Conservation (phyloP, 345 rosid species). For the Kernera saxatilis region DNA sequence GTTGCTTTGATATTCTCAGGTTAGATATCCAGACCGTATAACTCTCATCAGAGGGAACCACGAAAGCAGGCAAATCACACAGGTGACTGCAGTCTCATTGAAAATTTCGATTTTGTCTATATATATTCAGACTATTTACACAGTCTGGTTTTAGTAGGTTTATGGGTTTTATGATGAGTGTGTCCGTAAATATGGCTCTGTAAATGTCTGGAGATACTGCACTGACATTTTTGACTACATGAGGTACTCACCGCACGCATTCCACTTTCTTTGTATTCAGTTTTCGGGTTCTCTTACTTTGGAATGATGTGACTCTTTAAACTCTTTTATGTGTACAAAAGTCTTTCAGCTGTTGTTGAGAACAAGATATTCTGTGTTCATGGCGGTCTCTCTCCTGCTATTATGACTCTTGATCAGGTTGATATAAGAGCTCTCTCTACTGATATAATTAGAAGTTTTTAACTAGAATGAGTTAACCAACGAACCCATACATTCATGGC, state of each 20-base stretch:
- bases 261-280: background rate
- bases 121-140: background rate
- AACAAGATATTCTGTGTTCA: conserved; percentile 90
- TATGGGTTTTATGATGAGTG: conserved; percentile 99
- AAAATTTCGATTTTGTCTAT: background rate
- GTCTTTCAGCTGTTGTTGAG: conserved; percentile 93
- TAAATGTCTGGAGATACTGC: conserved; percentile 99
- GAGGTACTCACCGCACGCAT: conserved; percentile 42
- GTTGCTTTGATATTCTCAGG: conserved; percentile 45
- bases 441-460: background rate
- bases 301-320: background rate
- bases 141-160: conserved; percentile 47
- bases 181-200: conserved; percentile 91
- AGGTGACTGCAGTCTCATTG: conserved; percentile 47
- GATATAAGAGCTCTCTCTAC: background rate
- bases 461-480: background rate
- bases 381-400: conserved; percentile 97
- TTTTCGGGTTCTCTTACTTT: background rate
- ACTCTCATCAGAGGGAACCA: conserved; percentile 96
- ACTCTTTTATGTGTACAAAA: conserved; percentile 20
- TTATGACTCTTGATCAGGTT: conserved; percentile 93
- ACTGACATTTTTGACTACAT: conserved; percentile 93
- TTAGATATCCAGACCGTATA: conserved; percentile 93
- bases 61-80: conserved; percentile 97
- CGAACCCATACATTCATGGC: conserved; percentile 11